Conservation (phyloP, 768 basidiomycete species). For the Termitomyces sp. region DNA sequence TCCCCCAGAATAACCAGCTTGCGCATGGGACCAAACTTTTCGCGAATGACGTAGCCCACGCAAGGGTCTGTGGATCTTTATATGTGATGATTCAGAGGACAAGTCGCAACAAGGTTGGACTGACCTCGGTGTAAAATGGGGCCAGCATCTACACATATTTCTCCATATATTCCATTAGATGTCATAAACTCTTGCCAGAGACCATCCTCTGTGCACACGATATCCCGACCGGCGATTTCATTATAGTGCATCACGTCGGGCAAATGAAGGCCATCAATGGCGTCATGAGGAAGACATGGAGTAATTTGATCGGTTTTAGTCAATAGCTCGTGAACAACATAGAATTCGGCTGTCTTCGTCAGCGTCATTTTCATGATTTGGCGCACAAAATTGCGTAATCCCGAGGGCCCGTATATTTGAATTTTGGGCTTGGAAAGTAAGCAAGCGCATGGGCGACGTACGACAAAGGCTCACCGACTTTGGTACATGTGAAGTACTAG, state of each 20-base stretch:
- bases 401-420: constrained; percentile 78
- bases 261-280: constrained; percentile 17
- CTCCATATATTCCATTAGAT: constrained; percentile 34
- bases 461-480: constrained; percentile 16
- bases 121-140: constrained; percentile 75
- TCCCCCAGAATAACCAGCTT: constrained; percentile 80
- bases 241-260: constrained; percentile 52
- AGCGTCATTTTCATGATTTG: constrained; percentile 66
- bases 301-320: constrained; percentile 49
- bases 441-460: constrained; percentile 5
- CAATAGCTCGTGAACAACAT: constrained; percentile 79
- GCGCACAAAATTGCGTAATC: constrained; percentile 73
- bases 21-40: constrained; percentile 44
- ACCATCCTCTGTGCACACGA: constrained; percentile 52
- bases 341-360: constrained; percentile 56
- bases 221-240: constrained; percentile 62
- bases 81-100: not conserved
- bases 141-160: constrained; percentile 65
- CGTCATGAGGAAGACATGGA: constrained; percentile 37
- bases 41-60: constrained; percentile 74
- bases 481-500: constrained; percentile 7
- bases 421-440: constrained; percentile 41
- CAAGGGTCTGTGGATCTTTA: constrained; percentile 54
- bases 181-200: constrained; percentile 60
- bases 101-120: constrained; percentile 15